Evolutionary conservation across 306 rosid species (phyloP).

Genomic region (Biancaea sappan): DNA sequence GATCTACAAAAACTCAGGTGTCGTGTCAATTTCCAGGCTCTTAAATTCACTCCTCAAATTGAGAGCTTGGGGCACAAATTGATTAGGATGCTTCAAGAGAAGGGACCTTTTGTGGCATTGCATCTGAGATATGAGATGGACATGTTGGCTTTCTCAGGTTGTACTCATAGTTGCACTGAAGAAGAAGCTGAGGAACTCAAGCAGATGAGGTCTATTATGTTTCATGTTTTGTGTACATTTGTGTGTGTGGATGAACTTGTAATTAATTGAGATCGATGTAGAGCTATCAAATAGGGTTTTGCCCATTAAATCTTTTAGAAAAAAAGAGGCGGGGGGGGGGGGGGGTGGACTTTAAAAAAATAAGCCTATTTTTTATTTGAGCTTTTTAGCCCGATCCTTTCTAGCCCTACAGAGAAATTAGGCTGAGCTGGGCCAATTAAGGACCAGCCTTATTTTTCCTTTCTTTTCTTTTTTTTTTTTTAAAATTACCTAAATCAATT

Average conservation of each 20-base stretch:
- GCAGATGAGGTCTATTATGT: conserved; percentile 69
- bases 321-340: too few species aligned
- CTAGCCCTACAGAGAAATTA: too few species aligned
- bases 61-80: conserved; percentile 83
- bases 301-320: too few species aligned
- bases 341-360: too few species aligned
- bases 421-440: too few species aligned
- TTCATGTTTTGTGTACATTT: conserved; percentile 2
- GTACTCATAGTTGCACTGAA: conserved; percentile 83
- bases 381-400: too few species aligned
- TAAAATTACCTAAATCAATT: too few species aligned
- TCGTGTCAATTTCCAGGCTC: conserved; percentile 89
- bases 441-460: too few species aligned
- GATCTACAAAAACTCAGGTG: conserved; percentile 89
- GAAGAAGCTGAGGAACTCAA: conserved; percentile 94
- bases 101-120: conserved; percentile 86
- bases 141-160: conserved; percentile 98
- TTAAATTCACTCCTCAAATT: conserved; percentile 85
- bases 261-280: neutral
- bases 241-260: neutral
- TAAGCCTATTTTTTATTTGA: too few species aligned
- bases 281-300: too few species aligned
- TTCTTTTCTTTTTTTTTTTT: too few species aligned
- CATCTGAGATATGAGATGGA: conserved; percentile 98
- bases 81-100: conserved; percentile 67